Conservation (phyloP, 495 filamentous ascomycete genomes). For the Venustampulla echinocandica region DNA sequence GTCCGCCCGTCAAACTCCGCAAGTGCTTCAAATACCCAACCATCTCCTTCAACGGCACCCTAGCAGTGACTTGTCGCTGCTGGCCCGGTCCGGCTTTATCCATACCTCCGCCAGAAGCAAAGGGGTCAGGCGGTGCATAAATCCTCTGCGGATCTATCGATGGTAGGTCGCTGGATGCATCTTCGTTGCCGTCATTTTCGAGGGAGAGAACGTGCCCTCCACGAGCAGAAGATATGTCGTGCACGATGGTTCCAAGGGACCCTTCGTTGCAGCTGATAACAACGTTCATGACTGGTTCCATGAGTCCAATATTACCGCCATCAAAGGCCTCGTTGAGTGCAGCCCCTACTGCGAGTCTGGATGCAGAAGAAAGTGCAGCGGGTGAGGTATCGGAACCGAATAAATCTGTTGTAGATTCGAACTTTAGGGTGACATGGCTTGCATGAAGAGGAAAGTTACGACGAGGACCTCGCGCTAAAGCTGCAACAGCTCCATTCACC, state of each 20-base stretch:
- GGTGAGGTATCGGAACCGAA: slow-evolving; percentile 58
- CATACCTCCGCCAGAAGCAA: slow-evolving; percentile 38
- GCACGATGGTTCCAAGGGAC: slow-evolving; percentile 74
- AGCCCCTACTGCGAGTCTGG: slow-evolving; percentile 58
- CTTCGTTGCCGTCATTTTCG: slow-evolving; percentile 46
- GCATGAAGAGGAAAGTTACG: slow-evolving; percentile 67
- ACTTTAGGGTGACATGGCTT: slow-evolving; percentile 56
- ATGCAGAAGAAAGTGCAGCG: slow-evolving; percentile 69
- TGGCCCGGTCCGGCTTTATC: slow-evolving; percentile 15
- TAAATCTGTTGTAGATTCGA: slow-evolving; percentile 57
- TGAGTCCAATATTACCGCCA: slow-evolving; percentile 48
- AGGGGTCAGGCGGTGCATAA: slow-evolving; percentile 81
- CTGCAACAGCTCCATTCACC: slow-evolving; percentile 70
- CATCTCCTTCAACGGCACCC: slow-evolving; percentile 93
- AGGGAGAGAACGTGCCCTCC: slow-evolving; percentile 83
- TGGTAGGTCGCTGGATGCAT: slow-evolving; percentile 17
- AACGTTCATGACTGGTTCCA: slow-evolving; percentile 90
- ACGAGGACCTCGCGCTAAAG: slow-evolving; percentile 74
- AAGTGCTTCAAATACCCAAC: slow-evolving; percentile 90
- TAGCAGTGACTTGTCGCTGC: slow-evolving; percentile 56
- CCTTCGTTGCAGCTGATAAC: slow-evolving; percentile 76
- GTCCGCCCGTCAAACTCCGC: slow-evolving; percentile 75
- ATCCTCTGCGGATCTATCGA: slow-evolving; percentile 59
- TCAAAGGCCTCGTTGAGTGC: slow-evolving; percentile 51
- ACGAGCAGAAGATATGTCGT: slow-evolving; percentile 73